Percentiles rank a stretch among this genome's conserved stretches.
Conservation (phyloP, 140 eudicot species). For the Oenanthe javanica region DNA sequence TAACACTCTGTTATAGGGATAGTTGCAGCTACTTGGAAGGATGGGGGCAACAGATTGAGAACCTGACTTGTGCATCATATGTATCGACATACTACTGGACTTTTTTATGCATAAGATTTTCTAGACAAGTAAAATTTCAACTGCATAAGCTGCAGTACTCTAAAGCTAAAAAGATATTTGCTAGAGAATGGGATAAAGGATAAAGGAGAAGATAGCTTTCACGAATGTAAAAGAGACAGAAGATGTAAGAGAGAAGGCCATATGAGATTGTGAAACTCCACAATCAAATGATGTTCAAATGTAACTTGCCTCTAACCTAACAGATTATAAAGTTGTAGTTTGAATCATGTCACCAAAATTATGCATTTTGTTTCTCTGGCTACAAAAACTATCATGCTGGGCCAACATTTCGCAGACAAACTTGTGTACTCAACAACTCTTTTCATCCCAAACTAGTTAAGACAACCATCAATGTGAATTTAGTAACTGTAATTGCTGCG, state of each 20-base stretch:
- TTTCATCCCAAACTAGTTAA: neutral
- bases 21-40: neutral
- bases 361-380: neutral
- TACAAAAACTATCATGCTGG: neutral
- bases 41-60: neutral
- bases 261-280: neutral
- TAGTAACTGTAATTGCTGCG: neutral
- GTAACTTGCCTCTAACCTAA: neutral
- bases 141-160: neutral
- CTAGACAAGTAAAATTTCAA: neutral
- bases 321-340: neutral
- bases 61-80: conserved; percentile 1
- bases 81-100: neutral
- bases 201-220: conserved; percentile 12
- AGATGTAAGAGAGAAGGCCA: neutral
- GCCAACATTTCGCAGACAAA: neutral
- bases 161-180: neutral
- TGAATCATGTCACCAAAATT: neutral
- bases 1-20: neutral
- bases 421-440: neutral
- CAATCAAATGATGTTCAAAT: neutral
- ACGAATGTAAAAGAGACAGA: neutral
- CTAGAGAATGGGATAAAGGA: too few relatives aligned
- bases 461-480: neutral
- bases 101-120: neutral